phyloP scores from a whole-genome alignment of 2,329 filamentous ascomycete genomes.

The Nemania sp. region DNA sequence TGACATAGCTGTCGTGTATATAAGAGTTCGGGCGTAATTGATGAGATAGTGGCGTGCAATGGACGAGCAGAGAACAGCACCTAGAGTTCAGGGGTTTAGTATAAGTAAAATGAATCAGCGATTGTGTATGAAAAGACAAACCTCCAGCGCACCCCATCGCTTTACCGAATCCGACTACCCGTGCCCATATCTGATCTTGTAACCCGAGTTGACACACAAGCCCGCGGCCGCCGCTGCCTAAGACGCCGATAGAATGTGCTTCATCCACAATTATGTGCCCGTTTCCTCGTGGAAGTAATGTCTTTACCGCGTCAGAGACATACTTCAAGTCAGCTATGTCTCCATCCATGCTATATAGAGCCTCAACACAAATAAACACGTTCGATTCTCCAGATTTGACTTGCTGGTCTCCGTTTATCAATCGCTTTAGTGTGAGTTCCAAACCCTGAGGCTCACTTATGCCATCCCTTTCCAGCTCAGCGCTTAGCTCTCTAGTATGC shows the following conservation, averaged over 20 bases:
- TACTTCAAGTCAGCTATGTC: slow-evolving; percentile 74
- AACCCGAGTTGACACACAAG: slow-evolving; percentile 68
- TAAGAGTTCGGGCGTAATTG: slow-evolving; percentile 80
- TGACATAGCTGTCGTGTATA: slow-evolving; percentile 78
- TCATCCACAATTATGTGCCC: slow-evolving; percentile 75
- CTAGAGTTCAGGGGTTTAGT: slow-evolving; percentile 52
- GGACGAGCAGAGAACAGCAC: slow-evolving; percentile 71
- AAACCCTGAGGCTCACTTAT: slow-evolving; percentile 37
- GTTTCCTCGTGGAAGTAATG: slow-evolving; percentile 67
- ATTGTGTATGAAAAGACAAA: slow-evolving; percentile 53
- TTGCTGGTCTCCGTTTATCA: slow-evolving; percentile 36
- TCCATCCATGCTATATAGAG: slow-evolving; percentile 86
- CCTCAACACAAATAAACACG: slow-evolving; percentile 77
- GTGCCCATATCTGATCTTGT: slow-evolving; percentile 66
- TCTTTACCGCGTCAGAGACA: slow-evolving; percentile 69
- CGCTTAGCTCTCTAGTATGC: neutral
- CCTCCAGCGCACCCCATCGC: slow-evolving; percentile 77
- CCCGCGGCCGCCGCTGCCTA: slow-evolving; percentile 68
- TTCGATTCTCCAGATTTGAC: slow-evolving; percentile 52
- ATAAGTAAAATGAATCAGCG: slow-evolving; percentile 27
- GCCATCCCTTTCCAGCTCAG: neutral
- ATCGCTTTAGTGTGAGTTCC: slow-evolving; percentile 45
- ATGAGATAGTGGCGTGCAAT: slow-evolving; percentile 73
- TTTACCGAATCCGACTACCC: slow-evolving; percentile 76
- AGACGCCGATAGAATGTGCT: slow-evolving; percentile 73